These are phyloP conservation scores for Chalaropsis ovoidea DNA, from an alignment of 2,329 filamentous ascomycete genomes.

Conservation along the genomic window DNA sequence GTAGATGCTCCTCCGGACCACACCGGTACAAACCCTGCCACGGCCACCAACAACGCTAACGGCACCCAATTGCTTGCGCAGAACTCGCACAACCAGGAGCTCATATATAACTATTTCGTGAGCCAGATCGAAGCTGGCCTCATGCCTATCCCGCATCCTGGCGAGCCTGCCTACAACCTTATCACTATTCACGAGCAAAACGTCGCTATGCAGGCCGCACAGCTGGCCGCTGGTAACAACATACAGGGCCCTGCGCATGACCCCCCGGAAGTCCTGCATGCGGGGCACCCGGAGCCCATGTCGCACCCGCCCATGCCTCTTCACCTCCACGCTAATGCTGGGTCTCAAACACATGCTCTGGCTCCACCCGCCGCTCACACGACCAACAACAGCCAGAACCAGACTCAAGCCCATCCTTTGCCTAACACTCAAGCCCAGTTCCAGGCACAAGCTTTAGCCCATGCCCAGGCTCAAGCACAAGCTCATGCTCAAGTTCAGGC, in stretches of 20 bases:
- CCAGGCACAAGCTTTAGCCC: not conserved
- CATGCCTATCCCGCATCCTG: slow-evolving; percentile 1
- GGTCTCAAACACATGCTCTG: too few species aligned
- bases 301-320: not conserved
- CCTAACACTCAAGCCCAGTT: not conserved
- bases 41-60: not conserved
- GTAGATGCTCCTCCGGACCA: not conserved
- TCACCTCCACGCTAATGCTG: too few species aligned
- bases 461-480: not conserved
- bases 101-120: slow-evolving; percentile 5
- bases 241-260: not conserved
- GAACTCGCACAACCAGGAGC: slow-evolving; percentile 1
- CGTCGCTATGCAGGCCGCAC: slow-evolving; percentile 5
- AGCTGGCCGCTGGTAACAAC: slow-evolving; percentile 2
- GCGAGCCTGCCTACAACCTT: not conserved
- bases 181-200: slow-evolving; percentile 13
- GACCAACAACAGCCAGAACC: not conserved
- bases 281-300: not conserved
- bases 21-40: not conserved
- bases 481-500: not conserved
- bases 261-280: not conserved
- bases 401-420: too few species aligned
- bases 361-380: too few species aligned
- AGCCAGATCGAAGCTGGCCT: slow-evolving; percentile 3
- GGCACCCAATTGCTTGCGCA: not conserved